A percentile compares a stretch with the other conserved stretches of the same genome.
Evolutionary conservation across 306 rosid species (phyloP).

Genomic region (Urtica urens): DNA sequence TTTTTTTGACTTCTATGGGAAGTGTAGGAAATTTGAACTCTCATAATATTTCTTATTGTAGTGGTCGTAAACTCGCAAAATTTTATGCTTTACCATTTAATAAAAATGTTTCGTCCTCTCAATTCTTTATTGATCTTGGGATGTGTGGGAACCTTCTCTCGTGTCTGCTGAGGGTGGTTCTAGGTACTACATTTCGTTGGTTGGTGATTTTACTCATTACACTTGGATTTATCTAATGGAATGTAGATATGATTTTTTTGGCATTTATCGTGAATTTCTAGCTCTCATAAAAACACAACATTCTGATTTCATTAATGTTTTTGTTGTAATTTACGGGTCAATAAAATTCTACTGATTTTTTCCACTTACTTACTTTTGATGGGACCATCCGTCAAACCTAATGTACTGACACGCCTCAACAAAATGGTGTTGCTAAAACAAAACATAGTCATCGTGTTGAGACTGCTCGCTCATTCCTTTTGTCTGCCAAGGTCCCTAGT

Average conservation of each 20-base stretch:
- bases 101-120: neutral
- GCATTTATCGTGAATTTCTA: neutral
- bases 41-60: conserved; percentile 1
- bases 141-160: neutral
- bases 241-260: neutral
- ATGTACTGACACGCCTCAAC: neutral
- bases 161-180: neutral
- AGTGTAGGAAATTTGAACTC: neutral
- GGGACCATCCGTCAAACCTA: neutral
- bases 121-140: neutral
- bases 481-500: neutral
- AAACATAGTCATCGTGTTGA: neutral
- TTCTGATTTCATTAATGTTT: neutral
- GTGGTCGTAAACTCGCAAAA: conserved; percentile 4
- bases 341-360: neutral
- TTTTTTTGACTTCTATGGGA: neutral
- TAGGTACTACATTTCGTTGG: neutral
- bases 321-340: neutral
- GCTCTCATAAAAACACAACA: neutral
- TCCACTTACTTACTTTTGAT: neutral
- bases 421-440: neutral
- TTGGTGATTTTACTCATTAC: conserved; percentile 1
- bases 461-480: neutral
- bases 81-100: conserved; percentile 2
- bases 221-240: neutral